These are phyloP conservation scores for Phytophthora sojae DNA, from an alignment of 352 stramenopile species.

Conservation along the genomic window DNA sequence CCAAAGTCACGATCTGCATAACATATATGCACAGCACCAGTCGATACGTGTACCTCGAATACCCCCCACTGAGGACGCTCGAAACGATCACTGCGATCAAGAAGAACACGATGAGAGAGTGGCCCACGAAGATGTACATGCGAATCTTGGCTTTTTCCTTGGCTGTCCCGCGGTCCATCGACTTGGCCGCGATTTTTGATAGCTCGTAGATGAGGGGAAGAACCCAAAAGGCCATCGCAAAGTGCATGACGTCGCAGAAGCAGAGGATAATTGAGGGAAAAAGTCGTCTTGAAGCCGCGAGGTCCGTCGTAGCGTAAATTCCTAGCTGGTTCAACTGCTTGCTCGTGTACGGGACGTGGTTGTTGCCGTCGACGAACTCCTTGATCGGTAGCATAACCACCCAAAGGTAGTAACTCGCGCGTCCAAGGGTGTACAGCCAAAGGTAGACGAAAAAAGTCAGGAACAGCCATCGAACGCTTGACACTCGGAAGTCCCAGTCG, in stretches of 20 bases:
- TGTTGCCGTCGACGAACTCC: slow-evolving; percentile 47
- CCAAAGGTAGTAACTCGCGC: slow-evolving; percentile 53
- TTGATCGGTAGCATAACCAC: slow-evolving; percentile 41
- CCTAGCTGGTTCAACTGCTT: slow-evolving; percentile 59
- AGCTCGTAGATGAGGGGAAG: slow-evolving; percentile 68
- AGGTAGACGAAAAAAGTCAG: slow-evolving; percentile 63
- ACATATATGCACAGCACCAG: slow-evolving; percentile 52
- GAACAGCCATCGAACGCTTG: slow-evolving; percentile 68
- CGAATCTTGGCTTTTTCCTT: slow-evolving; percentile 56
- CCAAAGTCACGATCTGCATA: slow-evolving; percentile 54
- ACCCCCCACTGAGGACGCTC: slow-evolving; percentile 36
- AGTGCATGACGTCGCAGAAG: slow-evolving; percentile 60
- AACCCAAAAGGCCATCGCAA: slow-evolving; percentile 56
- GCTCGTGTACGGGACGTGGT: slow-evolving; percentile 36
- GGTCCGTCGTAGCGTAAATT: slow-evolving; percentile 49
- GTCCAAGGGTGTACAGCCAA: slow-evolving; percentile 45
- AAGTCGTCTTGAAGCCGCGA: slow-evolving; percentile 32
- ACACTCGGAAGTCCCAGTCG: slow-evolving; percentile 58
- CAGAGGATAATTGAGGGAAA: slow-evolving; percentile 48
- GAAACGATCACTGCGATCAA: slow-evolving; percentile 34
- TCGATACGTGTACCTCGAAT: slow-evolving; percentile 48
- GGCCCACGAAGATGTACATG: slow-evolving; percentile 43
- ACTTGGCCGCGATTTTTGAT: slow-evolving; percentile 58
- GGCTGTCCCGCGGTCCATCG: slow-evolving; percentile 63
- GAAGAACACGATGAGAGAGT: slow-evolving; percentile 43